Evolutionary conservation across 208 protist genomes (phyloP), one percentile per base, ranked within the genome.

Genomic region (Jaenimonas drosophilae): DNA sequence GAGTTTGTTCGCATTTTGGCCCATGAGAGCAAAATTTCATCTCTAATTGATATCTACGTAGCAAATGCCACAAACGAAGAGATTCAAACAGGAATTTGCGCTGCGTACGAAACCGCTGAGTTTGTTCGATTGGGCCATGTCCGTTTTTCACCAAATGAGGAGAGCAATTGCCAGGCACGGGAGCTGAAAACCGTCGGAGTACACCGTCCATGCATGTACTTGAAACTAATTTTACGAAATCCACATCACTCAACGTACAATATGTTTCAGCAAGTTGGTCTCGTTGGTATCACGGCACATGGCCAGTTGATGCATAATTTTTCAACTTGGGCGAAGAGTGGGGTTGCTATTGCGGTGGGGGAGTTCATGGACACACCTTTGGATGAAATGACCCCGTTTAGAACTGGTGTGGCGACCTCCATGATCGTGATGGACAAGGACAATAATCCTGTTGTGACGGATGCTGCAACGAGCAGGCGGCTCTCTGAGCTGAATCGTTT

Each of bases 151-250:
- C 51, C 53, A 4, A 88, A 83, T 44, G 59, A 70, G 34, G 59
- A 67, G 25, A 82, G 51, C 21, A 43, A 64, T 2, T 80, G 74
- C 58, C 60, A 53, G 30, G 71, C 79, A 26, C 47, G 88, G 14
- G 82, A 96, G 65, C 70, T 96, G n/a, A 96, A 96, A 53, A 88
- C 83, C 5, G 70, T 94, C n/a, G 66, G 67, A 29, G 64, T 96
- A 12, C 49, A 49, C 21, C 49, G 58, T 11, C 53, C 41, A 24
- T 91, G 82, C 58, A 64, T 66, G n/a, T 93, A 90, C 53, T 55
- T 96, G 14, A 91, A 90, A 62, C 64, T 96, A 12, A 32, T 89
- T 24, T 41, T 96, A 44, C 72, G 65, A 61, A 69, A 61, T 19
- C 82, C 80, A 16, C 72, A 94, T 62, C 29, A 58, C 20, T 87